Conservation (phyloP, 192 early-diverging fungal species). For the Coemansia asiatica region DNA sequence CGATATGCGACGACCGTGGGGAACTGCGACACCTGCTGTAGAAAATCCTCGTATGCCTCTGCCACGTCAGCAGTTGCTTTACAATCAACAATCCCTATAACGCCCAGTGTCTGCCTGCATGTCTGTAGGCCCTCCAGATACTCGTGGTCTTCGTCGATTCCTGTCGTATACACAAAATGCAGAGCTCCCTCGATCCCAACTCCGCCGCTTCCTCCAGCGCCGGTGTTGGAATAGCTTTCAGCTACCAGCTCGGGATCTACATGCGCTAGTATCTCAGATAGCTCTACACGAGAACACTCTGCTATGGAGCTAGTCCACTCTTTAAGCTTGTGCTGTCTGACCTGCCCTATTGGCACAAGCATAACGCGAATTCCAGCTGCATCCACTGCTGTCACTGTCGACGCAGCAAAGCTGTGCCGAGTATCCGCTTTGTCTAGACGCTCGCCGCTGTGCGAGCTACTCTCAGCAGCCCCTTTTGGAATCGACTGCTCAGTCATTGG, state of each 20-base stretch:
- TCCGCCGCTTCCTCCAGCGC: conserved; percentile 19
- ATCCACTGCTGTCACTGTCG: conserved; percentile 43
- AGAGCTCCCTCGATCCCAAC: conserved; percentile 23
- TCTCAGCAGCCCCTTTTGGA: neutral
- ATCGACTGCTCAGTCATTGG: neutral
- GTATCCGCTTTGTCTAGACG: neutral
- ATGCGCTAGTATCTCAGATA: conserved; percentile 31
- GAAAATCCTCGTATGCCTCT: conserved; percentile 36
- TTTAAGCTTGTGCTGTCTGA: conserved; percentile 22
- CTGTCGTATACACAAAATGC: conserved; percentile 27
- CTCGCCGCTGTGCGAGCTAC: neutral
- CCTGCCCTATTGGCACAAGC: conserved; percentile 46
- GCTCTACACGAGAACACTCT: conserved; percentile 23
- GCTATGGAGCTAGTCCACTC: conserved; percentile 30
- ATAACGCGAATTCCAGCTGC: conserved; percentile 51
- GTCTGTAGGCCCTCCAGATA: conserved; percentile 54
- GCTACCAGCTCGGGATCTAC: conserved; percentile 19
- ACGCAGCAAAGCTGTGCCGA: conserved; percentile 33
- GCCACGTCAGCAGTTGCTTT: conserved; percentile 16
- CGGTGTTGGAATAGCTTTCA: conserved; percentile 9
- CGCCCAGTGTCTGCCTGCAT: conserved; percentile 48
- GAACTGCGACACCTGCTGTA: conserved; percentile 17
- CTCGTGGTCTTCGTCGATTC: conserved; percentile 37
- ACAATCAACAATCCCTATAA: conserved; percentile 49
- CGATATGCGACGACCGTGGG: conserved; percentile 42